Evolutionary conservation across 805 yeast genomes (phyloP).

Genomic region (Metschnikowia picachoensis): DNA sequence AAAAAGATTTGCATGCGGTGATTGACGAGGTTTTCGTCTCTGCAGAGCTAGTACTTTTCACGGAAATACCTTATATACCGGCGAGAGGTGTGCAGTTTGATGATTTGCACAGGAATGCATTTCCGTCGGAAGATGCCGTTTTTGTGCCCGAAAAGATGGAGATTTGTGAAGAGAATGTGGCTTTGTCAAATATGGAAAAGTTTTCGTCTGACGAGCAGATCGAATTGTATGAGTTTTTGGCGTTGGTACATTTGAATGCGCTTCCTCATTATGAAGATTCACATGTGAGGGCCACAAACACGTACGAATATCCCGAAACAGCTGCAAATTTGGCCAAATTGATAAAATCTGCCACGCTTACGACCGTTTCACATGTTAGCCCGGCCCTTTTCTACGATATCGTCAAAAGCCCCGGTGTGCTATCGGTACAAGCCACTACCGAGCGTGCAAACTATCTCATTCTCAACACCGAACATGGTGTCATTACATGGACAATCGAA

Average conservation of each 20-base stretch:
- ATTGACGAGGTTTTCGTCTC: constrained; percentile 7
- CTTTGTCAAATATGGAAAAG: neutral
- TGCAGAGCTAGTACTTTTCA: constrained; percentile 1
- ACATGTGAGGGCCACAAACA: constrained; percentile 12
- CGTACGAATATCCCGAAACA: constrained; percentile 7
- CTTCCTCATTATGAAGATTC: constrained; percentile 9
- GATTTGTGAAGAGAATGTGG: too few relatives aligned
- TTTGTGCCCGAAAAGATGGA: too few relatives aligned
- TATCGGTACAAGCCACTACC: constrained; percentile 12
- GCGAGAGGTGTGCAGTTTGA: neutral
- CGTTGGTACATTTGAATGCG: constrained; percentile 15
- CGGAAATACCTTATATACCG: neutral
- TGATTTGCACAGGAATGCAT: neutral
- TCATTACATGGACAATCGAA: constrained; percentile 2
- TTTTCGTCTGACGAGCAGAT: neutral
- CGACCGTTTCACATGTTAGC: constrained; percentile 1
- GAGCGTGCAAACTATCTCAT: neutral
- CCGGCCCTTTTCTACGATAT: constrained; percentile 6
- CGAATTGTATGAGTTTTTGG: constrained; percentile 14
- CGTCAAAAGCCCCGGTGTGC: constrained; percentile 1
- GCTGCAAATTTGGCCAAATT: neutral
- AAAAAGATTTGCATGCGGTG: constrained; percentile 10
- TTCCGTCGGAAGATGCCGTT: neutral
- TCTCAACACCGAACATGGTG: neutral
- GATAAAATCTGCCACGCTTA: neutral